phyloP scores from a whole-genome alignment of 176 grass and related monocot species.

The Phragmites australis region DNA sequence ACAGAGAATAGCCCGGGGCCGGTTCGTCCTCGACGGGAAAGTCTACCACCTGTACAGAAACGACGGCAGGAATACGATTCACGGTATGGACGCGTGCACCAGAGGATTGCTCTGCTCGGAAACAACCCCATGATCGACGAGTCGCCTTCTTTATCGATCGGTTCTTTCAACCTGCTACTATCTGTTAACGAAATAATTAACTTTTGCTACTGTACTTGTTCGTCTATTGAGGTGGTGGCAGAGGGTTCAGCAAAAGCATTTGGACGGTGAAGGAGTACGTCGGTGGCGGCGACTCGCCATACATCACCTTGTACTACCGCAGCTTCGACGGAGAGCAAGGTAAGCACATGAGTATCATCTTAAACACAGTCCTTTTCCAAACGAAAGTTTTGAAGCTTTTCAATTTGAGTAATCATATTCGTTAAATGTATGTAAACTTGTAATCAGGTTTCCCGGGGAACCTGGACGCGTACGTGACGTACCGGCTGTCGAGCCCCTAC shows the following conservation, averaged over 20 bases:
- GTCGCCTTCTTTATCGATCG: no score
- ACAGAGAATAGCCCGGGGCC: slow-evolving; percentile 55
- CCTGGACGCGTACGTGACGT: slow-evolving; percentile 76
- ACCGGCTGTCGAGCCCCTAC: slow-evolving; percentile 57
- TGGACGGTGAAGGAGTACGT: slow-evolving; percentile 81
- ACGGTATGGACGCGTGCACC: slow-evolving; percentile 38
- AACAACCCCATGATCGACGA: background rate
- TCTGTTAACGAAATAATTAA: background rate
- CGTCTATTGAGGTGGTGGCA: slow-evolving; percentile 48
- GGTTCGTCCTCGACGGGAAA: slow-evolving; percentile 64
- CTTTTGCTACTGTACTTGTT: no score
- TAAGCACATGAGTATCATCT: no score
- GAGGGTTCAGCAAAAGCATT: slow-evolving; percentile 64
- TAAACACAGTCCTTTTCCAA: no score
- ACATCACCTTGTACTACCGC: slow-evolving; percentile 68
- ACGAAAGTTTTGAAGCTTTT: no score
- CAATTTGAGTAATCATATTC: no score
- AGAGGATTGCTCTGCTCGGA: background rate
- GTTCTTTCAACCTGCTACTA: background rate
- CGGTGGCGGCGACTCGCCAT: slow-evolving; percentile 51
- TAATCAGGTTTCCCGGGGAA: slow-evolving; percentile 61
- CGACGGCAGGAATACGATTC: slow-evolving; percentile 65
- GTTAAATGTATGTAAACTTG: background rate
- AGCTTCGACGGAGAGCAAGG: slow-evolving; percentile 88
- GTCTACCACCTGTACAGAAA: slow-evolving; percentile 58